Base-by-base conservation (phyloP, 2,329 filamentous ascomycete genomes). In the Escovopsis weberi region DNA sequence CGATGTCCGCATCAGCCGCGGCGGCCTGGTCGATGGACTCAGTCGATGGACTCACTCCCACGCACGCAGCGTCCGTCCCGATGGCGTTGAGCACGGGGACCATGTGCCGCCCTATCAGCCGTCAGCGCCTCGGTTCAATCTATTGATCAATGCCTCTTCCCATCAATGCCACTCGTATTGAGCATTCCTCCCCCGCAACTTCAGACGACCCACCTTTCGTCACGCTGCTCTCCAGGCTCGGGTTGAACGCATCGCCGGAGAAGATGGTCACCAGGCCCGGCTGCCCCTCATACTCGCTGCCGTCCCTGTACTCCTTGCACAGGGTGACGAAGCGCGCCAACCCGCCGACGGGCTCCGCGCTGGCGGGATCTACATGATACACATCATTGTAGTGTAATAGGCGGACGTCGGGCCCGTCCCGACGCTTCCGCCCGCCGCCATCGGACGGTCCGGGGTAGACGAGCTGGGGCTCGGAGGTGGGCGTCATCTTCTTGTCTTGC, bases 301-400 rank as follows among this genome's bases (percentile, higher is more conserved):
- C 69, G 2, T 73, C 61, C 40, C 78, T 77, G 56, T 94, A 94
- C 58, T 88, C 72, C 45, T 85, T 79, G 50, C 81, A 70, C 26
- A 91, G 65, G 4, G 79, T 81, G 58, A 91, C 80, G 63, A 95
- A 94, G 39, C 88, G 74, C 28, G 84, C 70, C 36, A 83, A 73
- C 15, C 88, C 88, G 26, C 88, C 88, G 2, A 87, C 78, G 1
- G 88, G 88, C 56, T 94, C 85, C 12, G 82, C 77, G 26, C 84
- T 87, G 2, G 70, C 69, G 2, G 63, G 57, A 51, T 94, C 86
- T 42, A 94, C 75, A 54, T 94, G 88, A 60, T 94, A 94, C 46
- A 94, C 87, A 63, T 95, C 87, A 61, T 94, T 94, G 69, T 82
- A 94, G 64, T 94, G 88, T 30, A 94, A 59, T 43, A 94, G 63